Evolutionary conservation across 352 stramenopile genomes (phyloP), one percentile per base, ranked within the genome.

Genomic region (Phytophthora multivora): DNA sequence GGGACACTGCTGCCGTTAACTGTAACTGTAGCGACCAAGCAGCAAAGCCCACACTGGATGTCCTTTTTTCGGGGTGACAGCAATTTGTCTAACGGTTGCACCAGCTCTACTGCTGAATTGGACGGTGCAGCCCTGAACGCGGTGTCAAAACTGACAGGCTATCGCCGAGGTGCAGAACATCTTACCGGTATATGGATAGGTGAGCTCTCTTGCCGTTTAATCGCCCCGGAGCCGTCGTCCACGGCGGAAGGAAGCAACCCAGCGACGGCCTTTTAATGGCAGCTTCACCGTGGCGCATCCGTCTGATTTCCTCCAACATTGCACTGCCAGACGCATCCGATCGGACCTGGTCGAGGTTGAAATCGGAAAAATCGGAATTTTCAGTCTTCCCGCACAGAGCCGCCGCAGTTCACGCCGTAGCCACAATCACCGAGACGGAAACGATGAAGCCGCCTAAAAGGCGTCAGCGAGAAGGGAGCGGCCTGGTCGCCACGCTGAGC

Each of bases 91-190:
- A 51, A 55, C 36, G 41, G 41, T 30, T 25, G 42, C 35, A 45
- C 59, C 4, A 30, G 51, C 51, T 57, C 50, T 63, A 52, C 59
- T 70, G 45, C 42, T 70, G 54, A 51, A 70, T 56, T 60, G 55
- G 55, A 66, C 41, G 26, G 31, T 58, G 18, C 55, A 66, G 28
- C 19, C 38, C 35, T 35, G 12, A 40, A 41, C 45, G 45, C 35
- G 5, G 43, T 12, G 50, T 53, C 47, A 65, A 10, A 30, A 50
- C 25, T 54, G 18, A 49, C 30, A 38, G 58, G 16, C 58, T 51
- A 51, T 59, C 59, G 12, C 28, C 28, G 28, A 33, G 28, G 28
- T 33, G 28, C 28, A 33, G 28, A 33, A 9, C 7, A 19, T 11
- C 38, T 19, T 19, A 38, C n/a, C n/a, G n/a, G n/a, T n/a, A n/a